Conservation (phyloP, 495 filamentous ascomycete genomes). For the Articulospora tetracladia region DNA sequence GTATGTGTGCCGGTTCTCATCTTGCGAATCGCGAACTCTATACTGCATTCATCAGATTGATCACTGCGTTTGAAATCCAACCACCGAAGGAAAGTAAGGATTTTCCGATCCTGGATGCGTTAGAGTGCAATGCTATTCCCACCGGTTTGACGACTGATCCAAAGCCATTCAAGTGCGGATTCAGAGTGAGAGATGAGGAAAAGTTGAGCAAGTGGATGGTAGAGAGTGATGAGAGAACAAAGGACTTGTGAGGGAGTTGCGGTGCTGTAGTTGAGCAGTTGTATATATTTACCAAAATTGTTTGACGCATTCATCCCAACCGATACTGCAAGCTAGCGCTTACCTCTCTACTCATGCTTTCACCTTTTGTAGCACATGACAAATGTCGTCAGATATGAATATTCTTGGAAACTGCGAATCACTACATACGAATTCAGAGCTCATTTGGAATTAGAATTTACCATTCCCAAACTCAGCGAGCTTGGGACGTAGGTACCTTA, state of each 20-base stretch:
- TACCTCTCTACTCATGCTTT: no score
- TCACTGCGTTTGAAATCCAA: conserved; percentile 53
- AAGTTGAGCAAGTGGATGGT: conserved; percentile 46
- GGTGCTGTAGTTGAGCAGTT: background rate
- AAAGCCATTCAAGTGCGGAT: conserved; percentile 62
- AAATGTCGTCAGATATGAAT: no score
- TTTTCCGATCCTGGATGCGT: conserved; percentile 51
- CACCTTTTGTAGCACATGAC: no score
- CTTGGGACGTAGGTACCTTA: no score
- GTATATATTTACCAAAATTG: no score
- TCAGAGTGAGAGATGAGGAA: conserved; percentile 42
- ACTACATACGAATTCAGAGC: no score
- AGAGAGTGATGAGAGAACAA: conserved; percentile 42
- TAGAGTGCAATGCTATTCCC: conserved; percentile 59
- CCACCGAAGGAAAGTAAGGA: conserved; percentile 33
- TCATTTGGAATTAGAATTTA: no score
- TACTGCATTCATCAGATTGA: conserved; percentile 64
- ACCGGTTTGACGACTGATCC: conserved; percentile 68
- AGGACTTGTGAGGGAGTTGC: conserved; percentile 16
- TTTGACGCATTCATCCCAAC: no score
- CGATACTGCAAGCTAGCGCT: no score
- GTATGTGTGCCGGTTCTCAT: conserved; percentile 71
- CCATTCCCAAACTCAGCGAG: no score
- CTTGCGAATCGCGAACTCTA: conserved; percentile 65
- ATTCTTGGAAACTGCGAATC: no score